Conservation (phyloP, 179 eudicot species). For the Amaranthus tricolor region DNA sequence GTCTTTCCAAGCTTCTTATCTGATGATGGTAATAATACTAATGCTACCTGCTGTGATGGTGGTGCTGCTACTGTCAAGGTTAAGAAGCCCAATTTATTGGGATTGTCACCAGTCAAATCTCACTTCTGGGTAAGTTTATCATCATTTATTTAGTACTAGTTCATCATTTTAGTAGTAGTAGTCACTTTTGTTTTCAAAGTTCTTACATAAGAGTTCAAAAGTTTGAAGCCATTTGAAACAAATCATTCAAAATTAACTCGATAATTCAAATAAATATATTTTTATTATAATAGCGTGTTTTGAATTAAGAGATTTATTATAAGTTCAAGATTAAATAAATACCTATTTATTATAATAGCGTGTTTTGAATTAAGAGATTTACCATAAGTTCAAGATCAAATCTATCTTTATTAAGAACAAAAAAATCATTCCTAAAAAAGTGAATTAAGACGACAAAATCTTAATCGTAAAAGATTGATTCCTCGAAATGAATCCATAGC, state of each 20-base stretch:
- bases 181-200: not conserved
- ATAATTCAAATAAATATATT: no score
- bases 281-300: not conserved
- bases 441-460: no score
- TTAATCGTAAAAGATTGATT: no score
- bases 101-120: slow-evolving; percentile 37
- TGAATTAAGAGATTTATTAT: no score
- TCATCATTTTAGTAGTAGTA: not conserved
- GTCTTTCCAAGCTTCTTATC: slow-evolving; percentile 20
- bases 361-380: not conserved
- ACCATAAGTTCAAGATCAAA: no score
- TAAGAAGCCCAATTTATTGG: slow-evolving; percentile 40
- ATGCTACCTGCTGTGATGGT: not conserved
- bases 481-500: no score
- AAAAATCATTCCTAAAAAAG: no score
- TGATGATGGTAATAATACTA: slow-evolving; percentile 10
- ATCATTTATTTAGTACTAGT: not conserved
- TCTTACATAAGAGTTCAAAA: not conserved
- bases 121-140: slow-evolving; percentile 56
- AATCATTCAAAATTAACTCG: no score
- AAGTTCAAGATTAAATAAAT: no score
- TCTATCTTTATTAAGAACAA: not conserved
- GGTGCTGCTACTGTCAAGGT: slow-evolving; percentile 21
- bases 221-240: no score
- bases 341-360: not conserved